Percentiles rank a stretch among this genome's conserved stretches.
phyloP scores from a whole-genome alignment of 768 basidiomycete species.

The Podaxis rugospora region DNA sequence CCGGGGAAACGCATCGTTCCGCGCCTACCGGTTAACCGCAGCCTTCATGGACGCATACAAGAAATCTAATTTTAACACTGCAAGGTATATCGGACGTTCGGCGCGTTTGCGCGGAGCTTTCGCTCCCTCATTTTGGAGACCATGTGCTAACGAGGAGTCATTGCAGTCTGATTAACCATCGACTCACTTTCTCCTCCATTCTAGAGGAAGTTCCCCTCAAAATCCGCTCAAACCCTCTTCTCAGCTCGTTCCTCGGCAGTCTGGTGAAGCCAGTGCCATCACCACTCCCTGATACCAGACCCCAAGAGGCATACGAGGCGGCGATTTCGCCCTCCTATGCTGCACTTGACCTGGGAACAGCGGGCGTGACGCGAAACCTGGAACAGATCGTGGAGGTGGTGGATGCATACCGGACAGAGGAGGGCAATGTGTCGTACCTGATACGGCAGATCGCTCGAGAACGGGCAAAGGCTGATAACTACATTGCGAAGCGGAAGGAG shows the following conservation, averaged over 20 bases:
- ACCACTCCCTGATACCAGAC: conserved; percentile 30
- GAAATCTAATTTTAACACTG: conserved; percentile 77
- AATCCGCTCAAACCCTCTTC: conserved; percentile 76
- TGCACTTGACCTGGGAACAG: conserved; percentile 65
- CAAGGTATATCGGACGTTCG: conserved; percentile 49
- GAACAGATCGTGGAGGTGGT: conserved; percentile 84
- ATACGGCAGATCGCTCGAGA: conserved; percentile 87
- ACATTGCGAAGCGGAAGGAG: conserved; percentile 82
- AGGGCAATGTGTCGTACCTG: conserved; percentile 88
- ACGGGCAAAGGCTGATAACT: conserved; percentile 71
- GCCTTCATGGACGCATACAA: conserved; percentile 81
- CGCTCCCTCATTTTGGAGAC: conserved; percentile 5
- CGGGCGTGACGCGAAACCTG: conserved; percentile 68
- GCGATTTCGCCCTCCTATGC: conserved; percentile 60
- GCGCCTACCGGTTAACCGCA: conserved; percentile 80
- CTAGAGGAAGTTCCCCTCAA: conserved; percentile 83
- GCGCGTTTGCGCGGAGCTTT: not conserved
- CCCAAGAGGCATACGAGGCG: conserved; percentile 32
- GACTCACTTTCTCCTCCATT: conserved; percentile 80
- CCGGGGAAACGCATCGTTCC: conserved; percentile 83
- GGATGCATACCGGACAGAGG: conserved; percentile 84
- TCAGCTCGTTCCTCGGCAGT: conserved; percentile 73
- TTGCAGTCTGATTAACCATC: conserved; percentile 69
- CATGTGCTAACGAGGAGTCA: conserved; percentile 17
- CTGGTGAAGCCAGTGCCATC: conserved; percentile 47